These are phyloP conservation scores for Pseudogymnoascus verrucosus DNA, from an alignment of 2,329 filamentous ascomycete species.

Conservation along the genomic window DNA sequence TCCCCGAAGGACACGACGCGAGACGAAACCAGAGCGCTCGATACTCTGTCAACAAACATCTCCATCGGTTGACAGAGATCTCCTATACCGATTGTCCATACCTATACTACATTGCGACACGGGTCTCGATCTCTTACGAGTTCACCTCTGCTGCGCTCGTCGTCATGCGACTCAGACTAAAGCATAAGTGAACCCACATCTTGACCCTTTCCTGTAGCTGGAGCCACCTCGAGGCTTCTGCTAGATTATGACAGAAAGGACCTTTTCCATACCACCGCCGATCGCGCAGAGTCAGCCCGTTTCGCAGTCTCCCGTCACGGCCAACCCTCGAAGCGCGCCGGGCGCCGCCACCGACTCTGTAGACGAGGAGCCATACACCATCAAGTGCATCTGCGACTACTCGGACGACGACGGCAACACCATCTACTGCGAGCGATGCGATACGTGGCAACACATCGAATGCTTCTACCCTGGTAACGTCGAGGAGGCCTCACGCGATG, in stretches of 20 bases:
- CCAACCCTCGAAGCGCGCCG: constrained; percentile 22
- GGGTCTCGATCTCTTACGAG: constrained; percentile 10
- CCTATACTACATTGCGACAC: not conserved
- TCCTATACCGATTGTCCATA: not conserved
- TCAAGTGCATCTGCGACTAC: constrained; percentile 95
- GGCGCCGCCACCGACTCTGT: constrained; percentile 36
- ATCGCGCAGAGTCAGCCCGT: constrained; percentile 25
- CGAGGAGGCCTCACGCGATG: constrained; percentile 61
- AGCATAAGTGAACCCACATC: constrained; percentile 28
- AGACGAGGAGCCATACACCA: constrained; percentile 80
- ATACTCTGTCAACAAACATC: constrained; percentile 14
- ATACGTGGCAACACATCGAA: constrained; percentile 96
- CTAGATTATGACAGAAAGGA: constrained; percentile 34
- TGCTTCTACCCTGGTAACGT: constrained; percentile 81
- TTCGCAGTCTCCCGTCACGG: constrained; percentile 17
- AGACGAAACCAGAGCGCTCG: constrained; percentile 14
- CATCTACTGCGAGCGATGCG: constrained; percentile 90
- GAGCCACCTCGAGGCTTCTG: constrained; percentile 28
- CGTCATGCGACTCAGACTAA: constrained; percentile 32
- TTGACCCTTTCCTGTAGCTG: constrained; percentile 23
- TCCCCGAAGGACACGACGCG: constrained; percentile 13
- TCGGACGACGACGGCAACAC: constrained; percentile 95
- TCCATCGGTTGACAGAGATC: not conserved
- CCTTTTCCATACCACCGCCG: constrained; percentile 28
- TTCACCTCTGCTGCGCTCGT: constrained; percentile 24